A percentile compares a stretch with the other conserved stretches of the same genome.
phyloP scores from a whole-genome alignment of 441 rosid genomes.

The Jatropha podagrica region DNA sequence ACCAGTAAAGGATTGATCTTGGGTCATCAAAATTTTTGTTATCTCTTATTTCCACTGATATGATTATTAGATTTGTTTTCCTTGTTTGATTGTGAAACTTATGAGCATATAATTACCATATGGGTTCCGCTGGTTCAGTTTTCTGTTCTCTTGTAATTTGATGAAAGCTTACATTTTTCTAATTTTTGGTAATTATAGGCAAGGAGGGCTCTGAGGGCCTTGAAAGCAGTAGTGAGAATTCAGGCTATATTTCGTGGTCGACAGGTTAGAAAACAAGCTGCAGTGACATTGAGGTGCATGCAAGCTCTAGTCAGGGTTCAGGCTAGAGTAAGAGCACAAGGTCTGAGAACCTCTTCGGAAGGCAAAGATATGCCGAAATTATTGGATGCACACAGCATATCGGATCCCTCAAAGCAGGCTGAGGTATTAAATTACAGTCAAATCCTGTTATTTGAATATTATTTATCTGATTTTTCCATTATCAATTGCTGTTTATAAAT shows the following conservation, averaged over 20 bases:
- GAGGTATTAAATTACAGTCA: constrained; percentile 46
- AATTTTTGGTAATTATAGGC: constrained; percentile 45
- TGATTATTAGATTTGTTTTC: background rate
- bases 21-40: background rate
- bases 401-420: constrained; percentile 59
- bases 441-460: too few species aligned
- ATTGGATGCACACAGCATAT: constrained; percentile 20
- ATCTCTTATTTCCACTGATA: background rate
- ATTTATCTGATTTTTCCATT: background rate
- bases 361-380: constrained; percentile 28
- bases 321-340: constrained; percentile 66
- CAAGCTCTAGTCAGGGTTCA: constrained; percentile 95
- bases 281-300: constrained; percentile 89
- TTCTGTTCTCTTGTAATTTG: background rate
- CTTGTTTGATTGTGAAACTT: background rate
- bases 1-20: too few species aligned
- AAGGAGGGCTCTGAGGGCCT: constrained; percentile 78
- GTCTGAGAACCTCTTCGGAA: constrained; percentile 35
- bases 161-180: background rate
- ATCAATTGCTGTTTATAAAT: background rate
- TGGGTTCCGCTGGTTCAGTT: too few species aligned
- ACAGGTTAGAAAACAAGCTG: constrained; percentile 89
- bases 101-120: too few species aligned
- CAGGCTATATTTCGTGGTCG: constrained; percentile 91
- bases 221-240: constrained; percentile 86